phyloP scores from a whole-genome alignment of 169 alveolate species.

The Cyclospora cayetanensis region DNA sequence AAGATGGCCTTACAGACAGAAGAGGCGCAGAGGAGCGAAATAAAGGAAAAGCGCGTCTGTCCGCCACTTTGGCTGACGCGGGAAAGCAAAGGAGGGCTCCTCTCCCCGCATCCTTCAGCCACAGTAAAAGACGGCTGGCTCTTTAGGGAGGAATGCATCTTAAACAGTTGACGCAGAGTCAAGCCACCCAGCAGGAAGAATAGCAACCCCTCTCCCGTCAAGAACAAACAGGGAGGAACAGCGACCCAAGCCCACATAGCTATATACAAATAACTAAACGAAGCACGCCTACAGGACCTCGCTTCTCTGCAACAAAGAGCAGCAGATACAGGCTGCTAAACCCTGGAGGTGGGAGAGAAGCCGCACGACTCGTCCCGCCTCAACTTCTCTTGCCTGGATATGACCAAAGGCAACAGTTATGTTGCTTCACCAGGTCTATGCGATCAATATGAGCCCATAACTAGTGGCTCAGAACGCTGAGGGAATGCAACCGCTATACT shows the following conservation, averaged over 20 bases:
- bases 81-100: not conserved
- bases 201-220: constrained; percentile 24
- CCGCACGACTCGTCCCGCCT: too few species aligned
- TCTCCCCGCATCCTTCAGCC: constrained; percentile 6
- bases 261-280: not conserved
- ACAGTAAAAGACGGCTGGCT: not conserved
- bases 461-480: too few species aligned
- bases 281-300: not conserved
- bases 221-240: not conserved
- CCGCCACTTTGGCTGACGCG: constrained; percentile 56
- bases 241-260: not conserved
- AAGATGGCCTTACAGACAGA: not conserved
- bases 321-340: not conserved
- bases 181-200: constrained; percentile 32
- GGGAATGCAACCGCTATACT: too few species aligned
- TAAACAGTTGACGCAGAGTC: constrained; percentile 31
- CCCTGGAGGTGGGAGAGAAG: not conserved
- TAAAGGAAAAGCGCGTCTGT: constrained; percentile 68
- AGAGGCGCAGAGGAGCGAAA: constrained; percentile 43
- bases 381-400: too few species aligned
- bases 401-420: too few species aligned
- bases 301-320: not conserved
- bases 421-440: too few species aligned
- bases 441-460: too few species aligned
- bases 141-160: constrained; percentile 18